Evolutionary conservation across 805 yeast genomes (phyloP).

Genomic region (Saturnispora besseyi): DNA sequence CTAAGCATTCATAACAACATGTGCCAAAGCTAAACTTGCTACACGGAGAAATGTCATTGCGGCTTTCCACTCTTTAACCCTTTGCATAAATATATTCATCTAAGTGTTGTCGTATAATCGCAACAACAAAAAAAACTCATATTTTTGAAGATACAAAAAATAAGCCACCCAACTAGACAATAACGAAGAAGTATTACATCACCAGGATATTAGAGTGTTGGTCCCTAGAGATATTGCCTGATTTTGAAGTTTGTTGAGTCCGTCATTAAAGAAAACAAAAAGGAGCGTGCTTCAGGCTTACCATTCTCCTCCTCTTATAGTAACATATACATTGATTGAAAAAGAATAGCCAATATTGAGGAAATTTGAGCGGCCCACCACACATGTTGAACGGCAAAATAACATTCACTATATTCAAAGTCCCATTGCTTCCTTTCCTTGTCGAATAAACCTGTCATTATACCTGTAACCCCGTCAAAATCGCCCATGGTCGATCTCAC

Average conservation of each 20-base stretch:
- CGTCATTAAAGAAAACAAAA: neutral
- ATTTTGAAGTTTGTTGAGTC: neutral
- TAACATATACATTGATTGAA: constrained; percentile 23
- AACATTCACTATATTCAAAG: constrained; percentile 65
- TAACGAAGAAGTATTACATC: too few relatives aligned
- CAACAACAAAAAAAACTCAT: too few relatives aligned
- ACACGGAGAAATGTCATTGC: too few relatives aligned
- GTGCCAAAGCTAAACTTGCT: too few relatives aligned
- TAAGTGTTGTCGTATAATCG: too few relatives aligned
- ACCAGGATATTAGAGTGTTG: too few relatives aligned
- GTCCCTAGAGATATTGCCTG: neutral
- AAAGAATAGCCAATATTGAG: constrained; percentile 32
- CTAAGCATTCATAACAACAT: too few relatives aligned
- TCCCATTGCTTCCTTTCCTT: constrained; percentile 40
- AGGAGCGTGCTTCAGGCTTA: neutral
- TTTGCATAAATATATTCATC: too few relatives aligned
- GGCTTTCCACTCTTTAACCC: too few relatives aligned
- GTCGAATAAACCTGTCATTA: constrained; percentile 66
- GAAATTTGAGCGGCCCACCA: constrained; percentile 88
- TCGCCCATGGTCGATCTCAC: constrained; percentile 97
- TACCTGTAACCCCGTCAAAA: constrained; percentile 80
- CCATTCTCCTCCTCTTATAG: neutral
- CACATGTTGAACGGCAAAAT: constrained; percentile 78
- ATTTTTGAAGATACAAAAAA: too few relatives aligned
- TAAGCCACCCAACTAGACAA: too few relatives aligned